These are phyloP conservation scores for Penicillium sp. DNA, from an alignment of 2,329 filamentous ascomycete species.

Conservation along the genomic window DNA sequence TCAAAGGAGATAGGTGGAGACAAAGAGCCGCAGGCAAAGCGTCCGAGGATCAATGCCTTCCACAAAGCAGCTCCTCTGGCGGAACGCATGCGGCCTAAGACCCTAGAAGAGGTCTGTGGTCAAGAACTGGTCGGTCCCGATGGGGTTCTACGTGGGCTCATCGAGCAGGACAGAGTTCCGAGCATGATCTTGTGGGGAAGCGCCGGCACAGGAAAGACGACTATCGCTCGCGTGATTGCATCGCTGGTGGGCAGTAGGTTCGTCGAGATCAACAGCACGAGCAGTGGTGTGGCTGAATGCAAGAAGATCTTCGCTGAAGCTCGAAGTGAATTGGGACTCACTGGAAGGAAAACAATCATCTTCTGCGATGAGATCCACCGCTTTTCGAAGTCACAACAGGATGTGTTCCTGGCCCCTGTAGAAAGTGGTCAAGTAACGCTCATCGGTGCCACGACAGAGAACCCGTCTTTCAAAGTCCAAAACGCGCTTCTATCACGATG, in stretches of 20 bases:
- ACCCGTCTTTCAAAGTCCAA: slow-evolving; percentile 91
- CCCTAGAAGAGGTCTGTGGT: slow-evolving; percentile 82
- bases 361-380: slow-evolving; percentile 98
- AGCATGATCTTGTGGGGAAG: slow-evolving; percentile 86
- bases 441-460: slow-evolving; percentile 95
- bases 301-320: slow-evolving; percentile 91
- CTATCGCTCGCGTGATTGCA: slow-evolving; percentile 89
- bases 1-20: slow-evolving; percentile 23
- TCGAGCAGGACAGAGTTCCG: slow-evolving; percentile 81
- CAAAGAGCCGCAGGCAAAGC: slow-evolving; percentile 58
- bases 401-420: slow-evolving; percentile 90
- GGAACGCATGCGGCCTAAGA: slow-evolving; percentile 87
- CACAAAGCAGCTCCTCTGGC: slow-evolving; percentile 79
- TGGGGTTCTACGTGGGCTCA: slow-evolving; percentile 83
- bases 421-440: slow-evolving; percentile 88
- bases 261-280: slow-evolving; percentile 94
- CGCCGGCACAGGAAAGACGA: slow-evolving; percentile 54
- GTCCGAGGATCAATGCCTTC: slow-evolving; percentile 64
- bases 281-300: slow-evolving; percentile 81
- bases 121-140: slow-evolving; percentile 85
- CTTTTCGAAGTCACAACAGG: slow-evolving; percentile 89
- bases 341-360: slow-evolving; percentile 88
- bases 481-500: slow-evolving; percentile 85
- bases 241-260: slow-evolving; percentile 80
- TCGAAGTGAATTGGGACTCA: slow-evolving; percentile 74